Evolutionary conservation across 1,284 basidiomycete species (phyloP), one percentile per base, ranked within the genome.

Genomic region (Sanghuangporus sanghuang): DNA sequence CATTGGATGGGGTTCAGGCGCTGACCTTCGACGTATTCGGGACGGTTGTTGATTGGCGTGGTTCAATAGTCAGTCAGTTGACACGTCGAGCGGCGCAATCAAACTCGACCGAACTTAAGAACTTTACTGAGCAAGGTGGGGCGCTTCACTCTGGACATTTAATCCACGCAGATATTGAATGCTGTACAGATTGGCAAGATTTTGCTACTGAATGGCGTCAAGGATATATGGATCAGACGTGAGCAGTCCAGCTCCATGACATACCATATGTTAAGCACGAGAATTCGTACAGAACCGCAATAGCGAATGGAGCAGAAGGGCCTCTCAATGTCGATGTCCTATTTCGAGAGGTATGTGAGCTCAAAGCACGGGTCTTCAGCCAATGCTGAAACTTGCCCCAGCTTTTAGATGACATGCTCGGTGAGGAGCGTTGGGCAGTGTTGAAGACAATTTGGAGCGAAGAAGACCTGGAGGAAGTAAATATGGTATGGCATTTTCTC

Each of bases 21-120:
- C 77, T 84, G 48, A 62, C 86, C 2, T 88, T 89, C 67, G 87
- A 89, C 64, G 81, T 84, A 6, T 84, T 87, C 62, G 86, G 86
- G 8, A 89, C 86, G 0, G 80, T 82, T 3, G 83, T 86, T 12
- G 82, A 87, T 67, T 88, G 85, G 85, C 76, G 78, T 59, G 74
- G 74, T 6, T 79, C 80, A 27, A 78, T 87, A 14, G 73, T 75
- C 3, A 70, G 72, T 4, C 76, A 81, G 55, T 71, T 88, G 40
- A 58, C 62, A 39, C 52, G 38, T 2, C 42, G 59, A 18, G 63
- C 64, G 61, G 44, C 32, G 16, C 38, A 32, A 6, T 63, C 62
- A 35, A 38, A 39, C n/a, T 50, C 64, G n/a, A 5, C 52, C 23
- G 57, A 58, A 5, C n/a, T 66, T 1, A 63, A 64, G 27, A 23